These are phyloP conservation scores for Barnettozyma hawaiiensis DNA, from an alignment of 1,139 yeast genomes.

Conservation along the genomic window DNA sequence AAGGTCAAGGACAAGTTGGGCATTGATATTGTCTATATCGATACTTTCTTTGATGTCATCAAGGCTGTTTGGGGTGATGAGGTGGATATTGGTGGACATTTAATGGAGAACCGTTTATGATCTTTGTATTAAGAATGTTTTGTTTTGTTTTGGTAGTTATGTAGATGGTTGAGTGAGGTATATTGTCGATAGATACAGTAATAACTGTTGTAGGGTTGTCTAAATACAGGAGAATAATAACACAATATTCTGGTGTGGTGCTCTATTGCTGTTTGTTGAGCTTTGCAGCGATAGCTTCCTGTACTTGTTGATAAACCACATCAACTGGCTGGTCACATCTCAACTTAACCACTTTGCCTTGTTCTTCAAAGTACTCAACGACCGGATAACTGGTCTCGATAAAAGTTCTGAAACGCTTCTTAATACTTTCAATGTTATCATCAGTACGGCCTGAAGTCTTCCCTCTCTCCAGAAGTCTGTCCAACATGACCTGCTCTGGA, in stretches of 20 bases:
- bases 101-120: slow-evolving; percentile 9
- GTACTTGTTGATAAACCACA: slow-evolving; percentile 67
- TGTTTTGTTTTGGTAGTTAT: no score
- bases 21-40: slow-evolving; percentile 53
- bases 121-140: not conserved
- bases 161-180: no score
- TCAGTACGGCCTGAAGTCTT: slow-evolving; percentile 92
- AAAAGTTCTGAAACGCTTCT: slow-evolving; percentile 81
- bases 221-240: not conserved
- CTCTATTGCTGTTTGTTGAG: slow-evolving; percentile 7
- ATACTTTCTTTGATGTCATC: slow-evolving; percentile 74
- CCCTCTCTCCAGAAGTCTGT: slow-evolving; percentile 83
- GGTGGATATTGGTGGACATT: slow-evolving; percentile 2
- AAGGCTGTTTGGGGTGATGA: slow-evolving; percentile 58
- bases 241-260: not conserved
- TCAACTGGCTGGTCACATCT: slow-evolving; percentile 79
- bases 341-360: slow-evolving; percentile 72
- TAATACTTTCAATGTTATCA: slow-evolving; percentile 87
- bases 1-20: slow-evolving; percentile 38
- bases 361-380: slow-evolving; percentile 72
- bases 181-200: no score
- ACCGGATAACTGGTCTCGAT: slow-evolving; percentile 93
- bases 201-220: not conserved
- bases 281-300: slow-evolving; percentile 48
- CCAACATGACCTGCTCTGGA: slow-evolving; percentile 84